Base-by-base conservation (phyloP, 164 flowering plant species). In the Magnolia kwangsiensis region DNA sequence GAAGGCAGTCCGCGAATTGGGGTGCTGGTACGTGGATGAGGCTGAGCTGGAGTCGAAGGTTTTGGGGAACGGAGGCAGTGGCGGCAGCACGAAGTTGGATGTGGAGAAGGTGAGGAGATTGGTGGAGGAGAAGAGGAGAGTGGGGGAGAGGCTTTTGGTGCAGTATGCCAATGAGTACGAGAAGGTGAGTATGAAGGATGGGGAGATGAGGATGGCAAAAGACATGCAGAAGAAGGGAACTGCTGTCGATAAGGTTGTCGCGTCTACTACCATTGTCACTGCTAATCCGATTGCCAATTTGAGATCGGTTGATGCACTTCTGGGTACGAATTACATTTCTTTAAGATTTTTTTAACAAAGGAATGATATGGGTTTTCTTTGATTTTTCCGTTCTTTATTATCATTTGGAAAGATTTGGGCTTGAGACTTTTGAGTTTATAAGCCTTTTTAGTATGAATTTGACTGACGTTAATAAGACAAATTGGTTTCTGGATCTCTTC, bases 201-300 rank as follows among this genome's bases (percentile, higher is more conserved):
- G 97, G 63, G 99, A 94, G 75, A 87, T 93, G 63, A 94, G 89
- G 88, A 92, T 94, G 99, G 81, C 93, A 50, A 21, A 83, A 13
- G 77, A 94, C 1, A 88, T 95, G 0, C 98, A 91, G 81, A 81
- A 92, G 85, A 90, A 98, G 0, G 98, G 98, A 37, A 96, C 99
- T 19, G 93, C 92, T 0, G 85, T 87, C 1, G 99, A 96, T 78
- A 94, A 90, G 81, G 95, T 96, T 3, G 91, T 98, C 0, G 99
- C 98, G 0, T 89, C 85, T 76, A 84, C 95, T 1, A 91, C 93
- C 20, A 59, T 90, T 88, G 85, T 94, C n/a, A 96, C 90, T 72
- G 97, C 94, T 75, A 96, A 96, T 81, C 96, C 98, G 0, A 78
- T 94, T 69, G 98, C 99, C 0, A 96, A 93, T 79, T 66, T 91